phyloP scores from a whole-genome alignment of 176 grass and related monocot species.

The Canna indica region DNA sequence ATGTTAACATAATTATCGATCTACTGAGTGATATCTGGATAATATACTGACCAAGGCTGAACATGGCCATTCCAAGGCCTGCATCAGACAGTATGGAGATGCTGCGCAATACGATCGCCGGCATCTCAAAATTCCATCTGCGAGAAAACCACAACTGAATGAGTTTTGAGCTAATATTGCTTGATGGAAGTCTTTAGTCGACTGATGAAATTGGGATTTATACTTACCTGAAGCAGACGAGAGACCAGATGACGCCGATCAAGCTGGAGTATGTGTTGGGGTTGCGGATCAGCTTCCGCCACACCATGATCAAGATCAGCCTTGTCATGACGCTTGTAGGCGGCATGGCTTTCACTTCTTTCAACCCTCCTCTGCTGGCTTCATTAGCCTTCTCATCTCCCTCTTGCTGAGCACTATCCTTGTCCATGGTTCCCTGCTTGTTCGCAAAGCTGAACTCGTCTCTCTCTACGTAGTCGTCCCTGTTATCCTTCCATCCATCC shows the following conservation, averaged over 20 bases:
- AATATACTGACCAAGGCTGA: conserved; percentile 12
- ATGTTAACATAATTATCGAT: too few species aligned
- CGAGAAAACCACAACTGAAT: background rate
- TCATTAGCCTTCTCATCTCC: background rate
- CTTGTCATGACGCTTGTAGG: conserved; percentile 16
- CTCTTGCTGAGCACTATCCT: background rate
- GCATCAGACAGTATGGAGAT: conserved; percentile 18
- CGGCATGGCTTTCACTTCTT: conserved; percentile 6
- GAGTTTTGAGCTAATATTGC: background rate
- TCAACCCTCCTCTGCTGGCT: background rate
- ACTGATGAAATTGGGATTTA: background rate
- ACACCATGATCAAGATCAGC: conserved; percentile 17
- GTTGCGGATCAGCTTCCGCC: conserved; percentile 20
- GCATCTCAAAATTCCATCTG: conserved; percentile 9
- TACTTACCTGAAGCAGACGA: conserved; percentile 6
- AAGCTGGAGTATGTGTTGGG: conserved; percentile 22
- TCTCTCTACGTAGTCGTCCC: conserved; percentile 1
- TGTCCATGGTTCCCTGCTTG: background rate
- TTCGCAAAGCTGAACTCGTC: conserved; percentile 14
- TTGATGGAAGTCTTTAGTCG: background rate
- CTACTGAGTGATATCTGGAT: too few species aligned
- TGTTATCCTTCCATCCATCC: conserved; percentile 12
- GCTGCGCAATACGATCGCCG: background rate
- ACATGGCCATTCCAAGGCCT: conserved; percentile 17
- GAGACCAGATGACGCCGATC: conserved; percentile 9